A percentile compares a stretch with the other conserved stretches of the same genome.
Evolutionary conservation across 495 filamentous ascomycete genomes (phyloP).

Genomic region (Neurospora sp.): DNA sequence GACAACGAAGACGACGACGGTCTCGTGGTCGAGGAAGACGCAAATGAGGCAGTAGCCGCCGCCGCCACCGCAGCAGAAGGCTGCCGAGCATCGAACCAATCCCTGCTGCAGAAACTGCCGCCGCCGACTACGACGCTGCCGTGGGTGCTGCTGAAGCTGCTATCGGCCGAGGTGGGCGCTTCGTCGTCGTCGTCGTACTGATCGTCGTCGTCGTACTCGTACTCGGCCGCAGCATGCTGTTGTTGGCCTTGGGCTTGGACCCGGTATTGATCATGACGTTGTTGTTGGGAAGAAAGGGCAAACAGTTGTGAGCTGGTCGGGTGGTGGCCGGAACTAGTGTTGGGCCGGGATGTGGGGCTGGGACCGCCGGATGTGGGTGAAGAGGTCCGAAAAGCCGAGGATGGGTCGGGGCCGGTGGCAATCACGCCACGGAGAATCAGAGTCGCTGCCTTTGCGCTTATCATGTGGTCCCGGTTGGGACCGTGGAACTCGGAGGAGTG

Average conservation of each 20-base stretch:
- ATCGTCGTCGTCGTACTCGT: neutral
- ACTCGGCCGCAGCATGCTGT: neutral
- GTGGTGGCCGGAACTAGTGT: constrained; percentile 3
- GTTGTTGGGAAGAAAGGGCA: neutral
- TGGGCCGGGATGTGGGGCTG: constrained; percentile 17
- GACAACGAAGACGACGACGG: neutral
- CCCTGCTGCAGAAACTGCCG: neutral
- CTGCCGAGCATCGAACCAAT: neutral
- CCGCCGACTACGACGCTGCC: neutral
- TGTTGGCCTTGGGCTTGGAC: neutral
- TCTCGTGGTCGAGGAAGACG: neutral
- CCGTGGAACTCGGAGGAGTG: neutral
- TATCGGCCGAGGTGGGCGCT: neutral
- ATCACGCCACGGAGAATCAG: constrained; percentile 11
- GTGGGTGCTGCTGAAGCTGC: neutral
- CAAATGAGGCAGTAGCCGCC: neutral
- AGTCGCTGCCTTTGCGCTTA: constrained; percentile 9
- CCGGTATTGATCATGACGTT: neutral
- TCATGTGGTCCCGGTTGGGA: constrained; percentile 8
- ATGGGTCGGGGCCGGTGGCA: constrained; percentile 1
- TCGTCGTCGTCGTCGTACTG: neutral
- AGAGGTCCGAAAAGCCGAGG: constrained; percentile 15
- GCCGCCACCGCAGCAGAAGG: neutral
- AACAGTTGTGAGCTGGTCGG: neutral
- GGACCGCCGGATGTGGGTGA: constrained; percentile 5